Conservation (phyloP, 2,329 filamentous ascomycete species). For the Phyllosticta citriasiana region DNA sequence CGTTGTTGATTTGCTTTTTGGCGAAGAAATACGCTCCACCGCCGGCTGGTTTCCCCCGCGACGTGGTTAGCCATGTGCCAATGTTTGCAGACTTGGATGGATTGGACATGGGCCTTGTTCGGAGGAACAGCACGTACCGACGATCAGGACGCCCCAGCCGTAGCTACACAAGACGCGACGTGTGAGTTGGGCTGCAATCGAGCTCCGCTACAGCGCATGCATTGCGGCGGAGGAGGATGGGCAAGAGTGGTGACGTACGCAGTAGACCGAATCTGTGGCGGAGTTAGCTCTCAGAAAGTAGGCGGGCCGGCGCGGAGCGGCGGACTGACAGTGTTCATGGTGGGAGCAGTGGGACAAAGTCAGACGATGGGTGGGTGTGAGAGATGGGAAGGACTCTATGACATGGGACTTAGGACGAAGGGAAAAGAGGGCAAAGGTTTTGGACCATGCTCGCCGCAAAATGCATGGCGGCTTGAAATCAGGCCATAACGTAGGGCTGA, state of each 20-base stretch:
- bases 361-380: background rate
- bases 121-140: slow-evolving; percentile 47
- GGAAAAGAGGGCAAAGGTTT: slow-evolving; percentile 2
- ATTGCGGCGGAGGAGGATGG: background rate
- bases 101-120: background rate
- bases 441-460: slow-evolving; percentile 1
- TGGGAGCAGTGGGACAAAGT: slow-evolving; percentile 7
- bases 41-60: slow-evolving; percentile 49
- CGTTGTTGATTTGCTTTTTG: slow-evolving; percentile 87
- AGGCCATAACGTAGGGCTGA: slow-evolving; percentile 8
- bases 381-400: background rate
- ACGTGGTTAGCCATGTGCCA: slow-evolving; percentile 4
- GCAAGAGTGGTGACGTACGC: slow-evolving; percentile 38
- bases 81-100: background rate
- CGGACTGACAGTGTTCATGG: slow-evolving; percentile 44
- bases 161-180: slow-evolving; percentile 45
- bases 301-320: background rate
- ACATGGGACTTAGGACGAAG: background rate
- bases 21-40: slow-evolving; percentile 92
- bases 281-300: slow-evolving; percentile 14
- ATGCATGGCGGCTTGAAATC: slow-evolving; percentile 4
- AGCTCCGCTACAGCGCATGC: background rate
- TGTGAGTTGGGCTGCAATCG: slow-evolving; percentile 11
- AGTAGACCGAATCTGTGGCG: slow-evolving; percentile 46
- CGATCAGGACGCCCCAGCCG: slow-evolving; percentile 83